These are phyloP conservation scores for Xylaria bambusicola DNA, from an alignment of 495 filamentous ascomycete species.

Conservation along the genomic window DNA sequence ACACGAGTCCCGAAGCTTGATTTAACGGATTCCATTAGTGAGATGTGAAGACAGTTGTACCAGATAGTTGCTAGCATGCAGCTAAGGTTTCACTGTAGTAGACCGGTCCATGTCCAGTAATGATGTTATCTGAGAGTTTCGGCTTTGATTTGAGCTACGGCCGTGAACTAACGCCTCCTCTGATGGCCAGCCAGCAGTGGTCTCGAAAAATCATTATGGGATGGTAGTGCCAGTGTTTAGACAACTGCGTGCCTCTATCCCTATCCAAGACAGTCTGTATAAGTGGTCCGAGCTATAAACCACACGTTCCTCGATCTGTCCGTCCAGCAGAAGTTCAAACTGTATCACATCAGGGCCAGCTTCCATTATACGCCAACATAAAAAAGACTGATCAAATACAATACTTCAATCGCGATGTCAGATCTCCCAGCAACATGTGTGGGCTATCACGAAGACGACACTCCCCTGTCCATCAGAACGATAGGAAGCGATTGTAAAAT, in stretches of 20 bases:
- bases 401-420: background rate
- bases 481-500: background rate
- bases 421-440: background rate
- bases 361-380: background rate
- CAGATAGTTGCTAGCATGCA: conserved; percentile 14
- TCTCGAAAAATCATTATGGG: too few relatives aligned
- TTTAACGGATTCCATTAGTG: background rate
- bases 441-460: background rate
- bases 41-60: conserved; percentile 13
- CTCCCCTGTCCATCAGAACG: background rate
- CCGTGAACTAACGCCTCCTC: conserved; percentile 7
- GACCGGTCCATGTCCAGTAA: conserved; percentile 4
- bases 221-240: background rate
- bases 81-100: conserved; percentile 13
- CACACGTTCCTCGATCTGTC: background rate
- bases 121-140: background rate
- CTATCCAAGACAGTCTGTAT: too few relatives aligned
- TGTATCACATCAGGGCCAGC: background rate
- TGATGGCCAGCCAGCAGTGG: too few relatives aligned
- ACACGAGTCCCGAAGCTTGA: conserved; percentile 7
- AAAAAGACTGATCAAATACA: background rate
- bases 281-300: background rate
- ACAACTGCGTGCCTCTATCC: background rate
- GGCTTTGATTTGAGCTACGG: conserved; percentile 11
- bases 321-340: background rate